Percentiles rank a stretch among this genome's conserved stretches.
Evolutionary conservation across 331 rosid genomes (phyloP).

Genomic region (Dryas integrifolia): DNA sequence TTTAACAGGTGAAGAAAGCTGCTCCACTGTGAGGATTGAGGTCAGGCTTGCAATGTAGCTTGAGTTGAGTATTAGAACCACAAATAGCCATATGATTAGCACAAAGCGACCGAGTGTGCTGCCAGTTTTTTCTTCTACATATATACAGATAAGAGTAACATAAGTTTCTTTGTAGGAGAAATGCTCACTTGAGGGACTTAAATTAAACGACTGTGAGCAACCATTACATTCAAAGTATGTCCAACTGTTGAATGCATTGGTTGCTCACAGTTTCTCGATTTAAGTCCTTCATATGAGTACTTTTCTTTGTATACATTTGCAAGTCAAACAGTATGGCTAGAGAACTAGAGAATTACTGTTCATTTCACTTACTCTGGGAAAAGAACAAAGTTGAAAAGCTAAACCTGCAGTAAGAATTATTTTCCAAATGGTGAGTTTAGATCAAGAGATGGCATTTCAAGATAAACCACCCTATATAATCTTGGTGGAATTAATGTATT

Average conservation of each 20-base stretch:
- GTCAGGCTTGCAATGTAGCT: conserved; percentile 68
- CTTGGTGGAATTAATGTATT: too few species aligned
- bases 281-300: too few species aligned
- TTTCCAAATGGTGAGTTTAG: too few species aligned
- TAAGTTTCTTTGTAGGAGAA: neutral
- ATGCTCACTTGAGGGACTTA: too few species aligned
- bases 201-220: too few species aligned
- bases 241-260: too few species aligned
- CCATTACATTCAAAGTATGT: too few species aligned
- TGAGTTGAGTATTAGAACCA: conserved; percentile 63
- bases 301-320: too few species aligned
- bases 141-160: neutral
- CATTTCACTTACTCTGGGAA: conserved; percentile 51
- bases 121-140: conserved; percentile 51
- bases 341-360: neutral
- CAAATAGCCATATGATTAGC: conserved; percentile 70
- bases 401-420: conserved; percentile 44
- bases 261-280: too few species aligned
- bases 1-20: conserved; percentile 61
- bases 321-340: neutral
- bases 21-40: conserved; percentile 68
- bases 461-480: too few species aligned
- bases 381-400: conserved; percentile 71
- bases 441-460: too few species aligned
- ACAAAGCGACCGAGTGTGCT: conserved; percentile 65